These are phyloP conservation scores for Colletotrichum sansevieriae DNA, from an alignment of 2,329 filamentous ascomycete species.

Conservation along the genomic window DNA sequence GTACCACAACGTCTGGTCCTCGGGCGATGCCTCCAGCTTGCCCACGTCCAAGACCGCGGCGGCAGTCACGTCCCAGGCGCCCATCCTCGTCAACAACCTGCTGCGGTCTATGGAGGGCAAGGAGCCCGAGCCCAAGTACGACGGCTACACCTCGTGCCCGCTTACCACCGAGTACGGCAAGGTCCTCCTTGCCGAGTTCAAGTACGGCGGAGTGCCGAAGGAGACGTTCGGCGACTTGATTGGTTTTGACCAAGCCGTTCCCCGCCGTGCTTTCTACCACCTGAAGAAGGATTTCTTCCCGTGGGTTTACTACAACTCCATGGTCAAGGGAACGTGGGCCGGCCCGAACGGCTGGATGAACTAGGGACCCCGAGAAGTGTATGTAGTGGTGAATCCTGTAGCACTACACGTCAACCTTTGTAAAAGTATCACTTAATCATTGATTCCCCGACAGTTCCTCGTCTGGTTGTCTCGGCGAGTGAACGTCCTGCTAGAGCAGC, in stretches of 20 bases:
- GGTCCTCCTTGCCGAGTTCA: constrained; percentile 75
- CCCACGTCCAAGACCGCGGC: constrained; percentile 70
- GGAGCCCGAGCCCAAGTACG: constrained; percentile 58
- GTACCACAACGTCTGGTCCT: constrained; percentile 70
- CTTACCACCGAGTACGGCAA: constrained; percentile 70
- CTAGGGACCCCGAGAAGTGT: neutral
- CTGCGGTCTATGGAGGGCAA: constrained; percentile 60
- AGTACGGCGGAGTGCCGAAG: constrained; percentile 72
- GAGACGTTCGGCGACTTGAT: constrained; percentile 70
- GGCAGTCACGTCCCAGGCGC: constrained; percentile 64
- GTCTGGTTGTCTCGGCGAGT: too few relatives aligned
- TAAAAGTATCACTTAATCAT: too few relatives aligned
- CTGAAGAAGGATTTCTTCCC: constrained; percentile 77
- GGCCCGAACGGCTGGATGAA: constrained; percentile 67
- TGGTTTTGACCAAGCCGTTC: constrained; percentile 69
- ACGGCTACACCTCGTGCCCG: constrained; percentile 69
- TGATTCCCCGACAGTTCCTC: too few relatives aligned
- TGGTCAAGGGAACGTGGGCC: constrained; percentile 73
- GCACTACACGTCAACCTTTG: too few relatives aligned
- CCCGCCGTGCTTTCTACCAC: constrained; percentile 70
- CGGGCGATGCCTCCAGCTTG: constrained; percentile 70
- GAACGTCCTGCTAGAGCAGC: too few relatives aligned
- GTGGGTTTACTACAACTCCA: constrained; percentile 72
- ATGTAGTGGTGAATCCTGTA: neutral
- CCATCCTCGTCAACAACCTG: constrained; percentile 64